Percentiles rank a stretch among this genome's conserved stretches.
phyloP scores from a whole-genome alignment of 805 yeast genomes.

The Jamesozyma hellenica region DNA sequence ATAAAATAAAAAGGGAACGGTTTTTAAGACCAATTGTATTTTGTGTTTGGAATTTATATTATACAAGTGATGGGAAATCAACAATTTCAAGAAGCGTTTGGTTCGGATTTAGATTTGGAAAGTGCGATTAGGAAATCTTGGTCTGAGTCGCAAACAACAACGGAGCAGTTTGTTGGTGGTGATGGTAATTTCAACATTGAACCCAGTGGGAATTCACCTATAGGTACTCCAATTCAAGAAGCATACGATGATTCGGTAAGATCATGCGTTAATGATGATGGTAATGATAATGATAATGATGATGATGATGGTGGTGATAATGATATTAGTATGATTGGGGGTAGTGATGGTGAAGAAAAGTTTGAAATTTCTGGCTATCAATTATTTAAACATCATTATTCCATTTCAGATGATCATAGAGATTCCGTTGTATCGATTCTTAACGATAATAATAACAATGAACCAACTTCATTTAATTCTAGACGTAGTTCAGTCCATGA shows the following conservation, averaged over 20 bases:
- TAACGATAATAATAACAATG: conserved; percentile 6
- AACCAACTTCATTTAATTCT: background rate
- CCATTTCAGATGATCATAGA: conserved; percentile 17
- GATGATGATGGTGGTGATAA: too few species aligned
- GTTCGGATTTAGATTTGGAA: conserved; percentile 20
- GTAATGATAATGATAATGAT: too few species aligned
- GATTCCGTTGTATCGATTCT: conserved; percentile 17
- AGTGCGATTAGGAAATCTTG: conserved; percentile 27
- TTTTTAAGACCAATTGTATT: too few species aligned
- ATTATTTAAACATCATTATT: conserved; percentile 21
- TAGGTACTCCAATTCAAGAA: conserved; percentile 10
- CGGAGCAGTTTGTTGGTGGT: background rate
- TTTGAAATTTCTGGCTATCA: conserved; percentile 12
- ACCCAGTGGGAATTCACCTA: conserved; percentile 11
- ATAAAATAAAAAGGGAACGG: too few species aligned
- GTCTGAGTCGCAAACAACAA: conserved; percentile 14
- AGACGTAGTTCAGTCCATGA: conserved; percentile 27
- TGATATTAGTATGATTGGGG: too few species aligned
- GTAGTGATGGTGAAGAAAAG: background rate
- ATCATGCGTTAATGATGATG: background rate
- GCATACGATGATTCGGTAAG: background rate
- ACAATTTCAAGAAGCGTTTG: too few species aligned
- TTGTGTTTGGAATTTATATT: too few species aligned
- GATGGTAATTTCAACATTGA: background rate
- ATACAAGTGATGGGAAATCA: too few species aligned